Evolutionary conservation across 441 rosid genomes (phyloP).

Genomic region (Adansonia gregorii): DNA sequence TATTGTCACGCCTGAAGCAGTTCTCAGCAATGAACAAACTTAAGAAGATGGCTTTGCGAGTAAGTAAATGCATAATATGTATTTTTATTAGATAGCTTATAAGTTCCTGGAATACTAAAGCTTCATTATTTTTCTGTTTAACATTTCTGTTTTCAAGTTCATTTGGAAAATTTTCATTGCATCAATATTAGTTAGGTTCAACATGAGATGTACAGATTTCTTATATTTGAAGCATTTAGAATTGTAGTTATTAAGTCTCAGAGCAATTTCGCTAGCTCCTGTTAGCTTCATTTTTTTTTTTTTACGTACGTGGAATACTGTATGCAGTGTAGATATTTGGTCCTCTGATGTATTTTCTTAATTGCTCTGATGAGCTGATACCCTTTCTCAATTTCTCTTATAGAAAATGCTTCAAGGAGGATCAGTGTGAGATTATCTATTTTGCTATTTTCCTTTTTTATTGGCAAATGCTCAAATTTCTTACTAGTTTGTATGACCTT

Average conservation of each 20-base stretch:
- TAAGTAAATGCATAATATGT: constrained; percentile 29
- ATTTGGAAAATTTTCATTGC: neutral
- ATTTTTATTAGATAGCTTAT: neutral
- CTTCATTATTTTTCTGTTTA: constrained; percentile 17
- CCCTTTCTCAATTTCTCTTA: neutral
- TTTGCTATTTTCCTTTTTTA: neutral
- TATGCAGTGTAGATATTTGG: neutral
- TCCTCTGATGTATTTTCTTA: neutral
- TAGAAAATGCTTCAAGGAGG: neutral
- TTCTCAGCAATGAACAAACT: constrained; percentile 74
- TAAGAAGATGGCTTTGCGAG: constrained; percentile 71
- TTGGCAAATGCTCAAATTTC: neutral
- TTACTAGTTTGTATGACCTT: neutral
- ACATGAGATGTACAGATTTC: neutral
- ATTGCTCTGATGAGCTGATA: neutral
- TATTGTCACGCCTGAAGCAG: constrained; percentile 53
- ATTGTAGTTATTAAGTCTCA: neutral
- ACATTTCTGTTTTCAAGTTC: neutral
- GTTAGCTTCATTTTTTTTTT: neutral
- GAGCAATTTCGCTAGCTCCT: neutral
- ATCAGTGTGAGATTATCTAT: neutral
- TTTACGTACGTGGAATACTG: neutral
- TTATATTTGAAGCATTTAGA: neutral
- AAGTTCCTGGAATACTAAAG: constrained; percentile 1
- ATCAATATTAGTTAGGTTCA: constrained; percentile 3